Evolutionary conservation across 2,329 filamentous ascomycete genomes (phyloP).

Genomic region (Ophiostoma perfectum): DNA sequence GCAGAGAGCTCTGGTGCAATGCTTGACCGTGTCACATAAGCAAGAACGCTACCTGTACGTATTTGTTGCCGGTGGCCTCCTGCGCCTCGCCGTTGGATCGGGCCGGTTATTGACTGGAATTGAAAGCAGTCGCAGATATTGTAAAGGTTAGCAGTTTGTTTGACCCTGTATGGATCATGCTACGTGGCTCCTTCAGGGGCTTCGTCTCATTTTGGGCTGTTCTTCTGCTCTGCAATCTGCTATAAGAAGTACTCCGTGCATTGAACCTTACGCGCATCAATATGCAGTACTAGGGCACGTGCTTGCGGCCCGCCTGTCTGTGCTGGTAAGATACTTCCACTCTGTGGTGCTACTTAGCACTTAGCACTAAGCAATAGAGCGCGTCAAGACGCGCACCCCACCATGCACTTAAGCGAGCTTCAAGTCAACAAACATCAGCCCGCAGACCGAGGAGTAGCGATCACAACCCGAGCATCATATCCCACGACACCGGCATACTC

Average conservation of each 20-base stretch:
- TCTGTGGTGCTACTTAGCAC: too few relatives aligned
- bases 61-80: not conserved
- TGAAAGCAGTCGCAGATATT: not conserved
- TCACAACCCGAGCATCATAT: not conserved
- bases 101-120: not conserved
- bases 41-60: not conserved
- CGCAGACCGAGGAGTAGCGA: not conserved
- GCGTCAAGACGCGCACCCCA: conserved; percentile 10
- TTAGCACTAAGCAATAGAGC: not conserved
- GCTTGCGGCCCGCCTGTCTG: not conserved
- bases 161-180: not conserved
- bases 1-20: too few relatives aligned
- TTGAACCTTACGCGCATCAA: not conserved
- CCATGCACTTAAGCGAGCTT: conserved; percentile 17
- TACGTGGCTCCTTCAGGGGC: conserved; percentile 5
- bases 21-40: not conserved
- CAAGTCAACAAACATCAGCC: not conserved
- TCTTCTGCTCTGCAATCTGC: not conserved
- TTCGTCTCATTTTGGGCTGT: not conserved
- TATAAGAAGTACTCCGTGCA: not conserved
- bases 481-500: not conserved
- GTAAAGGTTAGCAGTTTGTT: too few relatives aligned
- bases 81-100: not conserved
- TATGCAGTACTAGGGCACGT: not conserved
- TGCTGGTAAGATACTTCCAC: too few relatives aligned